Evolutionary conservation across 2,329 filamentous ascomycete species (phyloP).

Genomic region (Tricladium varicosporioides): DNA sequence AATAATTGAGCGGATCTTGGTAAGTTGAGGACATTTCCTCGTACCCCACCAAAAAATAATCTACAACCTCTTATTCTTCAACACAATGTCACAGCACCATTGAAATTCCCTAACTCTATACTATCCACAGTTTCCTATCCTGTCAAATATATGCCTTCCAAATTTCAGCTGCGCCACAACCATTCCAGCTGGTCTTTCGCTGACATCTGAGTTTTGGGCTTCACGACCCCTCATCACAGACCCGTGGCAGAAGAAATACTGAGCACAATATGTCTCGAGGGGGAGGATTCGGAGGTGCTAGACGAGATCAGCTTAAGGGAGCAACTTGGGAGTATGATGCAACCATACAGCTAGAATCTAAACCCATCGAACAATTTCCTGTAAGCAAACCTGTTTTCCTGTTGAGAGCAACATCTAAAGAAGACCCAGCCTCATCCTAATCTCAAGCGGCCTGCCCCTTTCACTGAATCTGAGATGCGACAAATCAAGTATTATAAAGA

Average conservation of each 20-base stretch:
- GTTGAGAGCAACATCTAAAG: background rate
- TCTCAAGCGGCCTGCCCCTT: slow-evolving; percentile 37
- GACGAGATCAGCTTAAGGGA: slow-evolving; percentile 28
- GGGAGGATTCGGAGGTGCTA: slow-evolving; percentile 6
- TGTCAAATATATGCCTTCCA: no score
- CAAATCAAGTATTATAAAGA: slow-evolving; percentile 49
- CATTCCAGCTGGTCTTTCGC: background rate
- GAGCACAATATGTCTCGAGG: slow-evolving; percentile 13
- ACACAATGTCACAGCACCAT: background rate
- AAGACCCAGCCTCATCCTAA: slow-evolving; percentile 31
- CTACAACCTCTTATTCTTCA: background rate
- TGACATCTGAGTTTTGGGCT: background rate
- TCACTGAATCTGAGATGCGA: slow-evolving; percentile 43
- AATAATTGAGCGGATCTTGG: no score
- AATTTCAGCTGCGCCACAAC: no score
- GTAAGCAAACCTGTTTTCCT: slow-evolving; percentile 34
- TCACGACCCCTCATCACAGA: background rate
- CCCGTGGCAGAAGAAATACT: background rate
- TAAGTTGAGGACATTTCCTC: background rate
- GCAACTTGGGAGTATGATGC: slow-evolving; percentile 33
- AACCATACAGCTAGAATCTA: slow-evolving; percentile 34
- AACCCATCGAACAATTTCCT: slow-evolving; percentile 46
- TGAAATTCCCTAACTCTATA: background rate
- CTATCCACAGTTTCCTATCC: background rate
- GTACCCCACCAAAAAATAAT: background rate